A percentile compares a stretch with the other conserved stretches of the same genome.
Evolutionary conservation across 2,329 filamentous ascomycete species (phyloP).

Genomic region (Colletotrichum echinochloae): DNA sequence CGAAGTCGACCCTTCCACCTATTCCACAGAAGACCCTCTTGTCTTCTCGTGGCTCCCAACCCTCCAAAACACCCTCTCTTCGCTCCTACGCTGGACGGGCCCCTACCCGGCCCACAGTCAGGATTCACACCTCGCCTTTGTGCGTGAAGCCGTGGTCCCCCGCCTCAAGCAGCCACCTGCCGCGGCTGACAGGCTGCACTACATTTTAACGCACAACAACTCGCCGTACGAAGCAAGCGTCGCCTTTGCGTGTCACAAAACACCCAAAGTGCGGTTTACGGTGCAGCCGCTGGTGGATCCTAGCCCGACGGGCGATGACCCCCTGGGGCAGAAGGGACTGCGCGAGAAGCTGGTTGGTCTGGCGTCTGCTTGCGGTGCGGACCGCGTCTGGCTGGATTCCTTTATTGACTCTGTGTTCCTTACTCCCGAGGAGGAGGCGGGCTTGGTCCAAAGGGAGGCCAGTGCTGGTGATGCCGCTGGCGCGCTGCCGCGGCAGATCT

Average conservation of each 20-base stretch:
- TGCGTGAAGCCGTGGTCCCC: conserved; percentile 17
- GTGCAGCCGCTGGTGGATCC: conserved; percentile 19
- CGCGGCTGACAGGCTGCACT: conserved; percentile 11
- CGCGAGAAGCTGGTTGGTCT: conserved; percentile 22
- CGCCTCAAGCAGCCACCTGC: conserved; percentile 19
- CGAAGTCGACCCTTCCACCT: conserved; percentile 1
- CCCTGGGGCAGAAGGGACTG: conserved; percentile 17
- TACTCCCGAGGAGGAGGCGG: conserved; percentile 5
- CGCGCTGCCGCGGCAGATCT: conserved; percentile 15
- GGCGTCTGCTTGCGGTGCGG: conserved; percentile 12
- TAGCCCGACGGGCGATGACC: not conserved
- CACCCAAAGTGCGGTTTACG: conserved; percentile 22
- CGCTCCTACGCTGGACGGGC: conserved; percentile 23
- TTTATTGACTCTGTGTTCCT: conserved; percentile 25
- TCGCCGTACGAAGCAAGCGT: conserved; percentile 24
- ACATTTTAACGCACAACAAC: conserved; percentile 24
- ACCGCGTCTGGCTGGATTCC: conserved; percentile 14
- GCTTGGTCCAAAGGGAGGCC: not conserved
- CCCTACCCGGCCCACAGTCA: conserved; percentile 17
- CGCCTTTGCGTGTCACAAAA: conserved; percentile 18
- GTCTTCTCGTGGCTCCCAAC: conserved; percentile 22
- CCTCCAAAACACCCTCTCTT: conserved; percentile 8
- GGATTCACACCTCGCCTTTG: conserved; percentile 24
- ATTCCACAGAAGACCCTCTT: not conserved
- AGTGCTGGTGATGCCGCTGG: not conserved